Conservation (phyloP, 495 filamentous ascomycete genomes). For the Talaromyces nanjingensis region DNA sequence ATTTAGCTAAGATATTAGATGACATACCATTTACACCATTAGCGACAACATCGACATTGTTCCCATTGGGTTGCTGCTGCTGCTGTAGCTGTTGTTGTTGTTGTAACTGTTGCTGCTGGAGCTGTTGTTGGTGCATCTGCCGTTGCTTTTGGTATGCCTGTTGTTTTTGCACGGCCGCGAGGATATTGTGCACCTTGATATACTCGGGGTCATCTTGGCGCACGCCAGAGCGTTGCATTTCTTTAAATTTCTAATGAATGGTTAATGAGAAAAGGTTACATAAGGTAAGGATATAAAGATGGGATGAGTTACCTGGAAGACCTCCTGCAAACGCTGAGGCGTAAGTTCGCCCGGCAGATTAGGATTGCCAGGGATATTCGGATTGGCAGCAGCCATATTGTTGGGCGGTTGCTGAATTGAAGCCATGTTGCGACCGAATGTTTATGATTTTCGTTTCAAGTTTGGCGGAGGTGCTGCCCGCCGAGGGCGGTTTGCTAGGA, state of each 20-base stretch:
- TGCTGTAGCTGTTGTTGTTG: constrained; percentile 32
- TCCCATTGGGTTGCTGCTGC: constrained; percentile 43
- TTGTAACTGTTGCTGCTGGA: constrained; percentile 37
- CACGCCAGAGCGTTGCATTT: constrained; percentile 72
- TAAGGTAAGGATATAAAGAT: neutral
- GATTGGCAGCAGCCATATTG: neutral
- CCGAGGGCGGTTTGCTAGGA: constrained; percentile 1
- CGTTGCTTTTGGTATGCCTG: constrained; percentile 39
- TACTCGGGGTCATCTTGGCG: constrained; percentile 72
- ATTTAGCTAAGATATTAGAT: neutral
- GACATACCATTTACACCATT: constrained; percentile 48
- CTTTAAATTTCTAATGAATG: constrained; percentile 60
- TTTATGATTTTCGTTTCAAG: neutral
- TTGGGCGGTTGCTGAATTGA: constrained; percentile 65
- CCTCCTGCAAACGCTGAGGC: constrained; percentile 55
- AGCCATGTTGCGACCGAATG: constrained; percentile 47
- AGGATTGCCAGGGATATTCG: constrained; percentile 47
- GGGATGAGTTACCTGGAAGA: constrained; percentile 44
- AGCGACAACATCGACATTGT: constrained; percentile 20
- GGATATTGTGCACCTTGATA: constrained; percentile 61
- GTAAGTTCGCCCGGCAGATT: constrained; percentile 49
- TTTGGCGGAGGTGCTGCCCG: neutral
- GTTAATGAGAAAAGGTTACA: constrained; percentile 1
- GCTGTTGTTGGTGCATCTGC: constrained; percentile 35
- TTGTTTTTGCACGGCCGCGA: constrained; percentile 55